phyloP scores from a whole-genome alignment of 371 early-diverging fungal species.

The Syncephalastrum racemosum region DNA sequence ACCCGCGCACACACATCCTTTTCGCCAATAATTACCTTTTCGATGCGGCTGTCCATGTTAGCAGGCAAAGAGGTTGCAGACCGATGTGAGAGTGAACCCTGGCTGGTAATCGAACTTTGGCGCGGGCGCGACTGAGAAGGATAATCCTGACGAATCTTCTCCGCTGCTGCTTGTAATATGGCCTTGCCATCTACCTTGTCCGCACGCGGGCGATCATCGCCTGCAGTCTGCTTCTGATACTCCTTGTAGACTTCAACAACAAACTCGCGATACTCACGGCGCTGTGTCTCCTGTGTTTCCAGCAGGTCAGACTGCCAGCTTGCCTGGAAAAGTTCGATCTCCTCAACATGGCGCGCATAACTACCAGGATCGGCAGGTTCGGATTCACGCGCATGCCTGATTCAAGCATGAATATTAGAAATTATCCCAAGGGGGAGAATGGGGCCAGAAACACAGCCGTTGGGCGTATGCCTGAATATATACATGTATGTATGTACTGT shows the following conservation, averaged over 20 bases:
- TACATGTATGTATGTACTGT: not conserved
- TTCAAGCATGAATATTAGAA: no score
- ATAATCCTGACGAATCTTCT: conserved; percentile 18
- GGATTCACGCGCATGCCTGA: no score
- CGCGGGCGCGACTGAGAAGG: conserved; percentile 8
- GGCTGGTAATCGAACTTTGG: conserved; percentile 14
- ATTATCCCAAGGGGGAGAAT: no score
- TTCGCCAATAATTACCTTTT: conserved; percentile 1
- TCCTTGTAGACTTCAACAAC: conserved; percentile 64
- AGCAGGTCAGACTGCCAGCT: conserved; percentile 64
- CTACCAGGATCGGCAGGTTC: no score
- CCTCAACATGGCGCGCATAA: conserved; percentile 59
- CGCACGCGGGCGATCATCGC: conserved; percentile 16
- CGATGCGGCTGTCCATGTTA: no score
- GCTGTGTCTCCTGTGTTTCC: conserved; percentile 58
- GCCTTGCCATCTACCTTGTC: conserved; percentile 52
- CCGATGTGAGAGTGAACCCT: conserved; percentile 4
- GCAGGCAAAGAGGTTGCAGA: conserved; percentile 1
- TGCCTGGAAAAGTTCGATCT: conserved; percentile 62
- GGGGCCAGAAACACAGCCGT: no score
- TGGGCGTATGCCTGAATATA: conserved; percentile 20
- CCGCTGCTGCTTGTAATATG: conserved; percentile 46
- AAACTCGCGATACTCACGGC: conserved; percentile 68
- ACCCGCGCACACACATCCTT: not conserved
- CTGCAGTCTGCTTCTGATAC: conserved; percentile 41